Evolutionary conservation across 2,329 filamentous ascomycete species (phyloP).

Genomic region (Talaromyces marneffei): DNA sequence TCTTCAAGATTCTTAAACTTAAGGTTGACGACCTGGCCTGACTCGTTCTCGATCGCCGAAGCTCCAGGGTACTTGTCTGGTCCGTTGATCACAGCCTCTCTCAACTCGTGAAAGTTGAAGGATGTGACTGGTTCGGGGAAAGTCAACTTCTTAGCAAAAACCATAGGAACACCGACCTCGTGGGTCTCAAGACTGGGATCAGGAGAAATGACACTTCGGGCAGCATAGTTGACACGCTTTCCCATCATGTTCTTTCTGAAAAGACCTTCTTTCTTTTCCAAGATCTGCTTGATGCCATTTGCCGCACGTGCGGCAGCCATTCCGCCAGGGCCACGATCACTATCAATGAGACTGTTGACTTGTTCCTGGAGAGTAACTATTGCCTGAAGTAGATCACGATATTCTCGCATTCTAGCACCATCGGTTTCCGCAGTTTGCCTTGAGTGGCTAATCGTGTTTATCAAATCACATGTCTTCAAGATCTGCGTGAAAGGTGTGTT

Average conservation of each 20-base stretch:
- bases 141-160: constrained; percentile 92
- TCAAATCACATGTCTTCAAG: constrained; percentile 64
- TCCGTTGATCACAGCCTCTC: constrained; percentile 93
- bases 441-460: constrained; percentile 68
- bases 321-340: constrained; percentile 75
- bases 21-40: constrained; percentile 82
- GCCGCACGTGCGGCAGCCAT: constrained; percentile 75
- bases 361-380: constrained; percentile 80
- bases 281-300: constrained; percentile 93
- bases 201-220: constrained; percentile 93
- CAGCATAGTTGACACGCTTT: constrained; percentile 97
- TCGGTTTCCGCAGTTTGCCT: constrained; percentile 50
- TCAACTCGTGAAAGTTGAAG: constrained; percentile 93
- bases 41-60: constrained; percentile 90
- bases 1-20: constrained; percentile 84
- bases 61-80: constrained; percentile 91
- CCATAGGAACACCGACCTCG: constrained; percentile 96
- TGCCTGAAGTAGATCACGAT: constrained; percentile 71
- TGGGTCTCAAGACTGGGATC: constrained; percentile 99
- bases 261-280: constrained; percentile 97
- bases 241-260: constrained; percentile 99
- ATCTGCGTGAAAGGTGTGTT: constrained; percentile 85
- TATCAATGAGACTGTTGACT: constrained; percentile 90
- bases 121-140: constrained; percentile 97
- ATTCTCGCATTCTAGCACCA: constrained; percentile 51